Evolutionary conservation across 139 green algal species (phyloP), one percentile per base, ranked within the genome.

Genomic region (Gonium pectorale): DNA sequence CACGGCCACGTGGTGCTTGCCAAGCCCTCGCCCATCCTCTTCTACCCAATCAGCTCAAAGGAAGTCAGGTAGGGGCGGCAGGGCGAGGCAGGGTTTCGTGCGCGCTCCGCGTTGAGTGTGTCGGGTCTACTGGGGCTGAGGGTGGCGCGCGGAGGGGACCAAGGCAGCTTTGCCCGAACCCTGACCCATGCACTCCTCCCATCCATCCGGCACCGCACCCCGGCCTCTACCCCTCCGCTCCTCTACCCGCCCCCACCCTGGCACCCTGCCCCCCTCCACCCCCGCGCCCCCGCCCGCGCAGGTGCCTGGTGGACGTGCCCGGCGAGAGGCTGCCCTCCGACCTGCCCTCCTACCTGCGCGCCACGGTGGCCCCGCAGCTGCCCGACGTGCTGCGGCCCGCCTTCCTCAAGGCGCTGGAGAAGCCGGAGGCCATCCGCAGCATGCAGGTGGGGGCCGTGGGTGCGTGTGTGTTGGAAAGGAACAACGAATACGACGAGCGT

Each of bases 1-100:
- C 95, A 98, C 87, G 97, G 97, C 7, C 97, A 99, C 81, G 97
- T 99, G 13, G 88, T 99, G 35, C 92, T 99, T 5, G 96, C 90
- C n/a, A 91, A 97, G 40, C 97, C 97, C 51, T 98, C 95, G 1
- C 97, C 97, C 40, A 93, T 99, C 72, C 95, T 99, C 26, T 98
- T 99, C 91, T 99, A 99, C 94, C 97, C 97, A n/a, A 99, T 99
- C 88, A 95, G 88, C 66, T 89, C 85, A 40, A 94, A 78, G 11
- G 95, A 99, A 90, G 95, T 97, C 78, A 80, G 94, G 69, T 94
- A 83, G 35, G 88, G 9, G 31, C 33, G 31, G 71, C 7, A 49
- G n/a, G n/a, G n/a, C n/a, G n/a, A n/a, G n/a, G n/a, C n/a, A n/a
- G n/a, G n/a, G n/a, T n/a, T n/a, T n/a, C n/a, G n/a, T n/a, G n/a